Conservation (phyloP, 164 flowering plant genomes). For the Nymphaea thermarum region DNA sequence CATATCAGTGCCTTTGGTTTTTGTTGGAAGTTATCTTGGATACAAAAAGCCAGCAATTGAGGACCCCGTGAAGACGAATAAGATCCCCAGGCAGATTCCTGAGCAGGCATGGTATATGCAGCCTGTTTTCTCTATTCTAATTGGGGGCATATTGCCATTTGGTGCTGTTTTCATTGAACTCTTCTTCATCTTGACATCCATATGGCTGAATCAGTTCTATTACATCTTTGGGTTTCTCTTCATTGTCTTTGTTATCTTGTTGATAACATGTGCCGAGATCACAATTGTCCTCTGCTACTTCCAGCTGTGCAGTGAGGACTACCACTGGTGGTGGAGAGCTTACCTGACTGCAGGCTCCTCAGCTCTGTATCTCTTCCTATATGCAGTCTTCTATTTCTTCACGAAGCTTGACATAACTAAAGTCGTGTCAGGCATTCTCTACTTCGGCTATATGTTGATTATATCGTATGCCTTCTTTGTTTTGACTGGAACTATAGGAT, state of each 20-base stretch:
- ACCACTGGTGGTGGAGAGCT: slow-evolving; percentile 91
- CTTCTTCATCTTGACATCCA: slow-evolving; percentile 51
- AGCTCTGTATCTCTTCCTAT: slow-evolving; percentile 70
- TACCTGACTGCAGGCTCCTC: slow-evolving; percentile 85
- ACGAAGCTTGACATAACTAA: slow-evolving; percentile 73
- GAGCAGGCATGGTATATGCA: slow-evolving; percentile 59
- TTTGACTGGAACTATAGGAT: slow-evolving; percentile 73
- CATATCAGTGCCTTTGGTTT: slow-evolving; percentile 31
- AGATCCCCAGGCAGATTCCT: slow-evolving; percentile 48
- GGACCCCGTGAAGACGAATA: slow-evolving; percentile 49
- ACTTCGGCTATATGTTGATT: slow-evolving; percentile 74
- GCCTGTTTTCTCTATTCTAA: slow-evolving; percentile 36
- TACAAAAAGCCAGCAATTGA: slow-evolving; percentile 28
- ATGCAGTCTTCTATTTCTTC: slow-evolving; percentile 72
- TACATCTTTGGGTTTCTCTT: slow-evolving; percentile 90
- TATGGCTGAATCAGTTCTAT: slow-evolving; percentile 83
- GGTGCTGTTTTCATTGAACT: slow-evolving; percentile 55
- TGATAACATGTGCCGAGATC: slow-evolving; percentile 80
- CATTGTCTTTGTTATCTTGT: slow-evolving; percentile 73
- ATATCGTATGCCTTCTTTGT: slow-evolving; percentile 78
- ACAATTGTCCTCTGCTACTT: slow-evolving; percentile 82
- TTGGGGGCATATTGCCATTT: slow-evolving; percentile 52
- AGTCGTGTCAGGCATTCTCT: slow-evolving; percentile 64
- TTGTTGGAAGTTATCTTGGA: slow-evolving; percentile 30
- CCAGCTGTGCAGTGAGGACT: slow-evolving; percentile 86